Base-by-base conservation (phyloP, 129 eudicot species). In the Artemisia argyi region DNA sequence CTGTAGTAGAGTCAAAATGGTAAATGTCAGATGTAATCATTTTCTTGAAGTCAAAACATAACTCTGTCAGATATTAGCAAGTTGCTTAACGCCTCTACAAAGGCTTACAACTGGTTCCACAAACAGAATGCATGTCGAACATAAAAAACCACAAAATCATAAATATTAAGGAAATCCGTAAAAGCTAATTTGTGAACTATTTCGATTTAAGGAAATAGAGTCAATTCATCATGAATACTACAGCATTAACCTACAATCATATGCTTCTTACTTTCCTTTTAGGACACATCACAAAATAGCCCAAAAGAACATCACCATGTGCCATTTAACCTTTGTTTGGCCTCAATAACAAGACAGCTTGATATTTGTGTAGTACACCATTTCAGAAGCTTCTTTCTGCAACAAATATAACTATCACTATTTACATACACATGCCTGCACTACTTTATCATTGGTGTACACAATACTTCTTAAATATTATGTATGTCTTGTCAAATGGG, bases 241-340 rank as follows among this genome's bases (percentile, higher is more conserved):
- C 84, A 86, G 80, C 73, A 85, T 74, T 64, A 79, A 77, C 73
- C 89, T 86, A 84, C 80, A 86, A 73, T 75, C 48, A 78, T 72
- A 11, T 74, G 78, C 48, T 74, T 70, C 62, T 72, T 69, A 47
- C 74, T 54, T 69, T 77, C 80, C 68, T 83, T 66, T 32, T 67
- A 82, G 68, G 83, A 82, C 82, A 84, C 82, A 75, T 74, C 84
- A 75, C 53, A 66, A 75, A 67, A 49, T 42, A 24, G 65, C 49
- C 62, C 18, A 64, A 63, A 75, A 73, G 58, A 71, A 71, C 73
- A 78, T 71, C 82, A 77, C 84, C 73, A 61, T 66, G 58, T 65
- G 64, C 77, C 73, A 6, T 39, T 39, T 39, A 39, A 39, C 10
- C 10, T 39, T 54, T 71, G 78, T 72, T 65, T 62, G 78, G 71